Percentiles rank a stretch among this genome's conserved stretches.
phyloP scores from a whole-genome alignment of 75 land plant genomes.

The Adiantum capillusveneris region DNA sequence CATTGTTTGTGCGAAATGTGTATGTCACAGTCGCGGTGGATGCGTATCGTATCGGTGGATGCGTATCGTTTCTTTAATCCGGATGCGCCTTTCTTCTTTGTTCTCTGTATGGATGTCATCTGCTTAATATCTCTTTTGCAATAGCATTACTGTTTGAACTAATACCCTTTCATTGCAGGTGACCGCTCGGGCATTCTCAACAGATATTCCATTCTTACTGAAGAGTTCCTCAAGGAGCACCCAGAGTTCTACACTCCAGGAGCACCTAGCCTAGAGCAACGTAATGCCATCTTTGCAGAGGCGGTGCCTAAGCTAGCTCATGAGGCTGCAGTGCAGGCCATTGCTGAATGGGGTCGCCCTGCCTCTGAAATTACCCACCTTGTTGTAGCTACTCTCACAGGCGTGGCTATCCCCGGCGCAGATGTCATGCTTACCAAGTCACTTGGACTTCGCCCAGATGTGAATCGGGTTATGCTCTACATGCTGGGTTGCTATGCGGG shows the following conservation, averaged over 20 bases:
- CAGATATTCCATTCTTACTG: not conserved
- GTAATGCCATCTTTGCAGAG: too few relatives aligned
- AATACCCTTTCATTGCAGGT: constrained; percentile 1
- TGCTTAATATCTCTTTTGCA: too few relatives aligned
- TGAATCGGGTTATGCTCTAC: constrained; percentile 9
- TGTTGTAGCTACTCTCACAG: constrained; percentile 1
- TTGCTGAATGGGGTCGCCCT: constrained; percentile 6
- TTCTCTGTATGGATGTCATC: too few relatives aligned
- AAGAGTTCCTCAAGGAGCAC: constrained; percentile 7
- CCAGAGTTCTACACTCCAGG: constrained; percentile 5
- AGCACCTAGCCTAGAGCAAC: constrained; percentile 1
- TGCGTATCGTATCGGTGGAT: not conserved
- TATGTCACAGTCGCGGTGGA: too few relatives aligned
- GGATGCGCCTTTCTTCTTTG: too few relatives aligned
- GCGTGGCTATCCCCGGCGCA: constrained; percentile 6
- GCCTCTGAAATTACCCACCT: constrained; percentile 3
- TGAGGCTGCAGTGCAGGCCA: constrained; percentile 5
- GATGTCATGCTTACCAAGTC: constrained; percentile 5
- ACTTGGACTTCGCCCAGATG: not conserved
- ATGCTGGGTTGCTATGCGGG: not conserved
- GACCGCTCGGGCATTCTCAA: constrained; percentile 9
- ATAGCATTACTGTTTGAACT: too few relatives aligned
- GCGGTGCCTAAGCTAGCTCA: constrained; percentile 8
- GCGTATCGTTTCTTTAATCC: too few relatives aligned
- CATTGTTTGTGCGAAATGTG: too few relatives aligned